Evolutionary conservation across 306 rosid species (phyloP).

Genomic region (Macrotyloma uniflorum): DNA sequence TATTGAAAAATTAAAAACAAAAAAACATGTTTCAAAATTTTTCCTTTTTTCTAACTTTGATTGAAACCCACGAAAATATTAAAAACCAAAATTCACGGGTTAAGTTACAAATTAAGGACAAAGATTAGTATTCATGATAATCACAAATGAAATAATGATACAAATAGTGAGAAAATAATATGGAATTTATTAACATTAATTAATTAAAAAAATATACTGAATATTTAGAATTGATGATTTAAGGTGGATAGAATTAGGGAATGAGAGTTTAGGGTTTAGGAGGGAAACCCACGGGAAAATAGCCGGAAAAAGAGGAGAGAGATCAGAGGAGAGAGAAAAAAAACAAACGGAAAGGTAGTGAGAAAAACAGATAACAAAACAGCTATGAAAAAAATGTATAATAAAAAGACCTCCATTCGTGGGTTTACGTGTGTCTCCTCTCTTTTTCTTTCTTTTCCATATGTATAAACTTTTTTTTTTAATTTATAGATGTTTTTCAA

Average conservation of each 20-base stretch:
- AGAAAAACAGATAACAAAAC: slow-evolving; percentile 22
- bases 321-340: slow-evolving; percentile 47
- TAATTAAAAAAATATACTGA: background rate
- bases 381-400: background rate
- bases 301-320: slow-evolving; percentile 47
- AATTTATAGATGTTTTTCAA: too few species aligned
- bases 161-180: slow-evolving; percentile 5
- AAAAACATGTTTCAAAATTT: background rate
- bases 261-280: slow-evolving; percentile 8
- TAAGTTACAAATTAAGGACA: background rate
- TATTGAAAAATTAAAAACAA: background rate
- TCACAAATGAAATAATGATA: slow-evolving; percentile 25
- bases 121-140: background rate
- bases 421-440: slow-evolving; percentile 42
- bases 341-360: slow-evolving; percentile 18
- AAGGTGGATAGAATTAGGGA: slow-evolving; percentile 24
- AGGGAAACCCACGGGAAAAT: slow-evolving; percentile 36
- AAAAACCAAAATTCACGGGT: slow-evolving; percentile 8
- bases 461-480: too few species aligned
- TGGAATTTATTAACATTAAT: background rate
- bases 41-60: slow-evolving; percentile 24
- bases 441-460: background rate
- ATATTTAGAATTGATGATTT: background rate
- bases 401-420: background rate
- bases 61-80: slow-evolving; percentile 40